Evolutionary conservation across 352 stramenopile species (phyloP).

Genomic region (Phytophthora pseudosyringae): DNA sequence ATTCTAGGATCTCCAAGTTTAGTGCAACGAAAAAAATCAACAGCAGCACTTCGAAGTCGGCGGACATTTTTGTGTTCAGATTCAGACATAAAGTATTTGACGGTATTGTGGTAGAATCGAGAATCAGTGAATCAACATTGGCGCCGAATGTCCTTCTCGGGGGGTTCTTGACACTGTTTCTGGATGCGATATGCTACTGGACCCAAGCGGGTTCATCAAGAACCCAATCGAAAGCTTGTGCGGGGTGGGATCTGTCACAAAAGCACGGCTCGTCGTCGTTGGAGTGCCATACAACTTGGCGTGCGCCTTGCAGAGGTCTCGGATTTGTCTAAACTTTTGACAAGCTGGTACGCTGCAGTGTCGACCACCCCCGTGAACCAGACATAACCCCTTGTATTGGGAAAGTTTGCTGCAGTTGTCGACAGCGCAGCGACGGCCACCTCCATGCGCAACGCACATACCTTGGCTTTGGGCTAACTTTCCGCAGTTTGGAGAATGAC

Average conservation of each 20-base stretch:
- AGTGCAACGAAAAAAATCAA: no score
- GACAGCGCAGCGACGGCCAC: constrained; percentile 1
- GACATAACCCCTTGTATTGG: constrained; percentile 7
- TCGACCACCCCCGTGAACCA: constrained; percentile 10
- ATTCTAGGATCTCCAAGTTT: no score
- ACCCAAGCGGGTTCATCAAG: neutral
- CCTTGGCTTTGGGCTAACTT: neutral
- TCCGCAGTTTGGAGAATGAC: neutral
- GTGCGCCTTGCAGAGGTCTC: constrained; percentile 15
- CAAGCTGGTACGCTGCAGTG: constrained; percentile 11
- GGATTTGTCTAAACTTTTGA: constrained; percentile 12
- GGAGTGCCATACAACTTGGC: constrained; percentile 2
- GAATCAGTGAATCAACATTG: neutral
- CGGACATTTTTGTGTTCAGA: no score
- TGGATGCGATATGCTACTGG: neutral
- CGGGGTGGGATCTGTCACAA: neutral
- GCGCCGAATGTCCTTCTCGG: neutral
- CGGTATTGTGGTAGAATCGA: neutral
- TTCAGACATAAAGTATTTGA: no score
- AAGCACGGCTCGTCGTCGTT: neutral
- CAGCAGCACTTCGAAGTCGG: no score
- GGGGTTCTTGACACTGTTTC: neutral
- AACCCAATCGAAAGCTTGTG: constrained; percentile 2
- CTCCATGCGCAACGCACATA: constrained; percentile 2
- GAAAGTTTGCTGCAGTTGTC: constrained; percentile 13